A percentile compares a stretch with the other conserved stretches of the same genome.
Conservation (phyloP, 2,329 filamentous ascomycete genomes). For the Elsinoe batatas region DNA sequence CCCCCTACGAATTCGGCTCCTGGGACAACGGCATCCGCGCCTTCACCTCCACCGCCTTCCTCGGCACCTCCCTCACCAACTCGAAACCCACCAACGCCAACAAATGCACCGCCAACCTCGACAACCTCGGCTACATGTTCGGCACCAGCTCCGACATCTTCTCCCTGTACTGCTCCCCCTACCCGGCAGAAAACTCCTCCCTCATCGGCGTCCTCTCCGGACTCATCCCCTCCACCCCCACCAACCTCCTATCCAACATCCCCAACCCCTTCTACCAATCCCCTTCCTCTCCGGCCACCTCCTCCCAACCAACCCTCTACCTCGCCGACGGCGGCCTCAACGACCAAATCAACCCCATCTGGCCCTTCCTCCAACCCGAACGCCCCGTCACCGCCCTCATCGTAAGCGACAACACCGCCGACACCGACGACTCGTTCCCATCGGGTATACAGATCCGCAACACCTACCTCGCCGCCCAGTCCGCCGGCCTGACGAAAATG, state of each 20-base stretch:
- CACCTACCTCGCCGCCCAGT: conserved; percentile 46
- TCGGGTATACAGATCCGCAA: conserved; percentile 50
- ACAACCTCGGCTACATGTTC: conserved; percentile 40
- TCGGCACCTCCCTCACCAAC: conserved; percentile 48
- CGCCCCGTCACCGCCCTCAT: conserved; percentile 53
- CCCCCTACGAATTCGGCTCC: conserved; percentile 56
- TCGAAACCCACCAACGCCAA: conserved; percentile 33
- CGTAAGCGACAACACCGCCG: conserved; percentile 55
- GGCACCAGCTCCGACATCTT: conserved; percentile 38
- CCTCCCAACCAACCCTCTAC: conserved; percentile 31
- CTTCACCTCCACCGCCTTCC: conserved; percentile 50
- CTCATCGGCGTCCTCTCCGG: conserved; percentile 21
- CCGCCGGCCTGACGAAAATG: conserved; percentile 46
- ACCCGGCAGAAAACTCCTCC: conserved; percentile 19
- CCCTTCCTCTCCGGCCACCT: conserved; percentile 32
- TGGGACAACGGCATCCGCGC: conserved; percentile 52
- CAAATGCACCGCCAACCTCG: conserved; percentile 40
- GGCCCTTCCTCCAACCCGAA: conserved; percentile 41
- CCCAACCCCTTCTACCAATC: conserved; percentile 53
- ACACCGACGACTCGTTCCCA: conserved; percentile 49
- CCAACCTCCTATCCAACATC: conserved; percentile 42
- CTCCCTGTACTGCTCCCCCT: conserved; percentile 24
- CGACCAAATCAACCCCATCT: conserved; percentile 44
- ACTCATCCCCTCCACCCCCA: conserved; percentile 34
- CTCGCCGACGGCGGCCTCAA: conserved; percentile 44